Conservation (phyloP, 495 filamentous ascomycete species). For the Xylaria nigripes region DNA sequence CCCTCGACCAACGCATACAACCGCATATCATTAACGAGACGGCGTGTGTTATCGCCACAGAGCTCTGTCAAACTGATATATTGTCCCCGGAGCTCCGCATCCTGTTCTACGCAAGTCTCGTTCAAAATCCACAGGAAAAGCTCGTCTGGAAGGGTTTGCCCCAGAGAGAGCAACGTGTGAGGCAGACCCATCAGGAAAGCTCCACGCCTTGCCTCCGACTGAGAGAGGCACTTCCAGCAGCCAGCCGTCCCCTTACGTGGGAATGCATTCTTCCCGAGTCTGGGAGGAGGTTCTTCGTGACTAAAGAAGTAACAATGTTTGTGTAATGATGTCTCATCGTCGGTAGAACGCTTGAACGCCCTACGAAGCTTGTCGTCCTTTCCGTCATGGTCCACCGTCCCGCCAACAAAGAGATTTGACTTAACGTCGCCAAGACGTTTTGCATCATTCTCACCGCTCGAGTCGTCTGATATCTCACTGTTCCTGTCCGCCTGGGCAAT, state of each 20-base stretch:
- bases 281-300: constrained; percentile 15
- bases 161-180: constrained; percentile 47
- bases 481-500: constrained; percentile 17
- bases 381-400: constrained; percentile 43
- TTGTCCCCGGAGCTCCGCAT: constrained; percentile 53
- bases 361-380: constrained; percentile 51
- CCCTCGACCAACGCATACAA: constrained; percentile 33
- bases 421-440: constrained; percentile 28
- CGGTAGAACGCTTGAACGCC: constrained; percentile 70
- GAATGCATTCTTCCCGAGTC: constrained; percentile 23
- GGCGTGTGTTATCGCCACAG: constrained; percentile 31
- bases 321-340: constrained; percentile 43
- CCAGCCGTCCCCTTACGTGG: constrained; percentile 24
- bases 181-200: constrained; percentile 62
- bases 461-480: constrained; percentile 12
- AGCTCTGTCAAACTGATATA: constrained; percentile 46
- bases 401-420: constrained; percentile 37
- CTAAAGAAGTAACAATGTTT: constrained; percentile 64
- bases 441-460: constrained; percentile 17
- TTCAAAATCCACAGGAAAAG: constrained; percentile 66
- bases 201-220: constrained; percentile 48
- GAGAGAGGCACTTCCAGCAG: constrained; percentile 34
- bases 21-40: constrained; percentile 28
- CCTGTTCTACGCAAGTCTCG: constrained; percentile 53
- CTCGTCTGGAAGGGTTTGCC: constrained; percentile 54